A percentile compares a stretch with the other conserved stretches of the same genome.
Evolutionary conservation across 2,329 filamentous ascomycete genomes (phyloP).

Genomic region (Neonectria hederae): DNA sequence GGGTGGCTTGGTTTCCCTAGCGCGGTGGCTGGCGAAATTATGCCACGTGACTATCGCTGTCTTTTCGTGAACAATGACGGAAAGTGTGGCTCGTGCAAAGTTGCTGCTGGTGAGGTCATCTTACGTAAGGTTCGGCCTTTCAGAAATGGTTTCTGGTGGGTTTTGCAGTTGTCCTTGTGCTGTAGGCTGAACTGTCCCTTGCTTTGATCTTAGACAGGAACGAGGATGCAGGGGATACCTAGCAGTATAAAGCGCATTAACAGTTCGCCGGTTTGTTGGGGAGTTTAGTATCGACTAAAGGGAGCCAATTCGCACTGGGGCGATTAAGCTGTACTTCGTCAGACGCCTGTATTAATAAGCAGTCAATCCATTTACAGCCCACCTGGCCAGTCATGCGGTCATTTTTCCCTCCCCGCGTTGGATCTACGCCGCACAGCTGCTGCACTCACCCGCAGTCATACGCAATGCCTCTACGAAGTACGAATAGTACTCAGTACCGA

Average conservation of each 20-base stretch:
- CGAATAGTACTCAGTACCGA: neutral
- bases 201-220: constrained; percentile 4
- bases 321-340: neutral
- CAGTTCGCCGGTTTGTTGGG: neutral
- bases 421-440: constrained; percentile 5
- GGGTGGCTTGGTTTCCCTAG: constrained; percentile 1
- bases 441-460: constrained; percentile 2
- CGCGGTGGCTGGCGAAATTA: constrained; percentile 15
- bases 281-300: neutral
- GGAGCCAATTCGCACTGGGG: neutral
- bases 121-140: neutral
- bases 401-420: constrained; percentile 4
- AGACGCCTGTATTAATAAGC: neutral
- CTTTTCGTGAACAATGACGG: constrained; percentile 1
- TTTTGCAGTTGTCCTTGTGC: neutral
- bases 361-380: neutral
- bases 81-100: neutral
- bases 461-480: neutral
- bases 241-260: neutral
- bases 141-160: constrained; percentile 3
- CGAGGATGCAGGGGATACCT: constrained; percentile 10
- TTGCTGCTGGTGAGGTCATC: neutral
- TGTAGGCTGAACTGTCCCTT: neutral
- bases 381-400: neutral
- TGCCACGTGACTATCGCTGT: constrained; percentile 4